Percentiles rank a stretch among this genome's conserved stretches.
Evolutionary conservation across 1,284 basidiomycete species (phyloP).

Genomic region (Trametes pubescens): DNA sequence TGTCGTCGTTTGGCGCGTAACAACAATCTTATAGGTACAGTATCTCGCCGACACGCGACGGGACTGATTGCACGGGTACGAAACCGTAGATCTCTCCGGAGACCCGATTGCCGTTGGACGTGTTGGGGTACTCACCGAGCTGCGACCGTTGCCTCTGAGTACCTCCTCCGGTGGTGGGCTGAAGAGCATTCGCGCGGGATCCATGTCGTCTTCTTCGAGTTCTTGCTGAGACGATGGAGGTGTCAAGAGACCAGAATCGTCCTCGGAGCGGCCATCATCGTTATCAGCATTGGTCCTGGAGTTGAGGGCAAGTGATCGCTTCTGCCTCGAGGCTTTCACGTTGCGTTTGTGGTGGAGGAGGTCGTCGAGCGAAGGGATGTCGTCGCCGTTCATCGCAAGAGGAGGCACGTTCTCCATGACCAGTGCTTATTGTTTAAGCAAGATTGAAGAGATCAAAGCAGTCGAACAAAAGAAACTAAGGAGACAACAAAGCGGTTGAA

Average conservation of each 20-base stretch:
- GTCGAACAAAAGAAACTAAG: slow-evolving; percentile 5
- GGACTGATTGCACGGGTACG: background rate
- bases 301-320: slow-evolving; percentile 28
- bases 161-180: slow-evolving; percentile 57
- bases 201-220: slow-evolving; percentile 33
- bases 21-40: no score
- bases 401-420: slow-evolving; percentile 36
- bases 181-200: slow-evolving; percentile 47
- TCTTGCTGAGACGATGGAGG: slow-evolving; percentile 40
- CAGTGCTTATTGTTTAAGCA: slow-evolving; percentile 8
- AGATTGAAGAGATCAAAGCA: background rate
- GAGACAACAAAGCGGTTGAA: slow-evolving; percentile 5
- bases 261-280: slow-evolving; percentile 22
- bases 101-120: background rate
- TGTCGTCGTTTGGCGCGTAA: no score
- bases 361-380: slow-evolving; percentile 27
- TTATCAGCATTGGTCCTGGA: slow-evolving; percentile 22
- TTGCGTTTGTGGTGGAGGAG: slow-evolving; percentile 28
- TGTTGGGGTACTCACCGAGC: slow-evolving; percentile 30
- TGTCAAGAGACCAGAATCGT: slow-evolving; percentile 40
- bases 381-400: slow-evolving; percentile 22
- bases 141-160: slow-evolving; percentile 36
- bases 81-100: background rate
- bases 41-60: background rate
- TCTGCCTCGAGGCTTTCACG: slow-evolving; percentile 37